Base-by-base conservation (phyloP, 148 eudicot genomes). In the Spergularia bocconei region DNA sequence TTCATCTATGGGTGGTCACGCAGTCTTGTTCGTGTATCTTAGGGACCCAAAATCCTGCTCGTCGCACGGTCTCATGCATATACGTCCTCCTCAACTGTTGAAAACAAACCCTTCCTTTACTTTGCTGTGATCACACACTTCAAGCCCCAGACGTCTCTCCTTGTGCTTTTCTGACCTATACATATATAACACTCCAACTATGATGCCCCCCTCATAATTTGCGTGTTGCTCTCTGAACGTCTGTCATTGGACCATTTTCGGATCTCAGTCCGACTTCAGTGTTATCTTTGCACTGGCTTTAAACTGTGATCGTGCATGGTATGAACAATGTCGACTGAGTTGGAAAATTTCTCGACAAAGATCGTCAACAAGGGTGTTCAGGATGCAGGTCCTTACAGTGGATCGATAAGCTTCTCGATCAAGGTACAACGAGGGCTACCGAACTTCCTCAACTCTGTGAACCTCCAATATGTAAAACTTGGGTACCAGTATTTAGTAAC, bases 361-460 rank as follows among this genome's bases (percentile, higher is more conserved):
- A 91, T 89, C 20, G 82, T 88, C n/a, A 78, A 82, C 79, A 79
- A 65, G 2, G 97, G 97, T 12, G 70, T 88, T n/a, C 63, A 86
- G 67, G 63, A 82, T 65, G 80, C 77, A 0, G 87, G 87, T 59
- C 91, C 90, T 14, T 74, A 90, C 53, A 83, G 88, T 1, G 91
- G 91, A 5, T 89, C 90, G 13, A 84, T 58, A 3, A 87, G 60
- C 21, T 92, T 90, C 81, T 87, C 92, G 0, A 79, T 92, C 6
- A 81, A 76, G 82, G 90, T 88, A 63, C 82, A 81, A 41, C 86
- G 83, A 58, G 86, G 92, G 36, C 72, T 92, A 80, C 92, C 92
- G 13, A 89, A 85, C 70, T 88, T 86, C 36, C 81, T 87, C 8
- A 81, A 68, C 53, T 87, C 94, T 1, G 88, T 90, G 21, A 90